phyloP scores from a whole-genome alignment of 176 grass and related monocot species.

The Avena insularis region DNA sequence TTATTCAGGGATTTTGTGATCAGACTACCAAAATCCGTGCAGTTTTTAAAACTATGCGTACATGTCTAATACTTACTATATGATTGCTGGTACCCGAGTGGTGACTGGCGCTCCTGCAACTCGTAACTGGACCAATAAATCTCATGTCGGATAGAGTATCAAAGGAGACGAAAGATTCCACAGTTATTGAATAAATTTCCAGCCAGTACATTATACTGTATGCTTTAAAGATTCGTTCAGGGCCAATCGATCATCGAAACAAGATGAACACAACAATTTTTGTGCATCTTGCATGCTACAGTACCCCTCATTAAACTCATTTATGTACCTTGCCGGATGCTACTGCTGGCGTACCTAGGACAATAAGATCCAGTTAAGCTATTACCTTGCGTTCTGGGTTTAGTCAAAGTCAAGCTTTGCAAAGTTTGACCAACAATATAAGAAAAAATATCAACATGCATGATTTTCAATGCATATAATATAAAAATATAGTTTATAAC shows the following conservation, averaged over 20 bases:
- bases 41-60: too few species aligned
- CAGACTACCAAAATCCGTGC: too few species aligned
- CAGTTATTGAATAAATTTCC: neutral
- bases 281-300: neutral
- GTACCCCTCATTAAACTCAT: neutral
- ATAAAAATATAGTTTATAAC: too few species aligned
- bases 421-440: too few species aligned
- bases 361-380: too few species aligned
- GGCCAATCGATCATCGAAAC: neutral
- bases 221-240: neutral
- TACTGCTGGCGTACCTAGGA: neutral
- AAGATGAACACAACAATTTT: neutral
- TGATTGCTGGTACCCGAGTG: neutral
- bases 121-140: conserved; percentile 1
- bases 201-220: neutral
- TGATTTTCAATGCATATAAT: too few species aligned
- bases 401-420: too few species aligned
- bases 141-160: neutral
- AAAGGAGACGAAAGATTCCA: neutral
- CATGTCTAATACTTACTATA: neutral
- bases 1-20: too few species aligned
- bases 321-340: neutral
- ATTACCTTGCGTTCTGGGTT: too few species aligned
- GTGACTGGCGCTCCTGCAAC: neutral
- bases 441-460: too few species aligned